These are phyloP conservation scores for Pleurotus sapidus DNA, from an alignment of 768 basidiomycete genomes.

Conservation along the genomic window DNA sequence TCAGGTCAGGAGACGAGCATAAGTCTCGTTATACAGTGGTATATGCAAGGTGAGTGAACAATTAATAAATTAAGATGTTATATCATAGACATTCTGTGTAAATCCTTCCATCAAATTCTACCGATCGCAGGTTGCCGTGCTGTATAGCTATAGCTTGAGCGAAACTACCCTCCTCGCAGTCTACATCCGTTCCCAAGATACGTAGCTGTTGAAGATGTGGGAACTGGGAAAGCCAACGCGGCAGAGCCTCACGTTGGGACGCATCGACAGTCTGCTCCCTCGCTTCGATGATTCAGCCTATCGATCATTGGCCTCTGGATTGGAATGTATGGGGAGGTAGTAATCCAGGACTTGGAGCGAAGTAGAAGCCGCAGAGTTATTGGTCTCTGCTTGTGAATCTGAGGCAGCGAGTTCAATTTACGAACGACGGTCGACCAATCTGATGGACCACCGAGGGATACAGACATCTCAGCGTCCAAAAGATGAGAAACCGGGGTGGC, in stretches of 20 bases:
- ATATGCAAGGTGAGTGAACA: too few species aligned
- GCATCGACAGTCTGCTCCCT: background rate
- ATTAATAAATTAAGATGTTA: too few species aligned
- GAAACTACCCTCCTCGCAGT: too few species aligned
- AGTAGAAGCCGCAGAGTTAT: background rate
- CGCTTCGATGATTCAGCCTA: background rate
- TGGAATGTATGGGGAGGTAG: background rate
- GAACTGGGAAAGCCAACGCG: background rate
- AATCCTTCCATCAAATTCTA: too few species aligned
- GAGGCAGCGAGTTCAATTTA: background rate
- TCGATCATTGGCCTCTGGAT: background rate
- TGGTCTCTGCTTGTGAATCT: background rate
- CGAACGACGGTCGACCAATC: background rate
- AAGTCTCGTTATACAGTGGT: too few species aligned
- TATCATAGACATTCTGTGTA: too few species aligned
- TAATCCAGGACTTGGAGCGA: background rate
- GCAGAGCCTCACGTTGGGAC: background rate
- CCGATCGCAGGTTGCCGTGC: too few species aligned
- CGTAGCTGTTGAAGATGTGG: background rate
- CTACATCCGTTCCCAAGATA: background rate
- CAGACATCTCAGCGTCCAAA: background rate
- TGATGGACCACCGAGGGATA: background rate
- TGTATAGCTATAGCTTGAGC: too few species aligned
- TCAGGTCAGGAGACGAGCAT: too few species aligned
- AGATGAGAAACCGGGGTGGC: background rate